phyloP scores from a whole-genome alignment of 176 grass and related monocot genomes.

The Thinopyrum elongatum region DNA sequence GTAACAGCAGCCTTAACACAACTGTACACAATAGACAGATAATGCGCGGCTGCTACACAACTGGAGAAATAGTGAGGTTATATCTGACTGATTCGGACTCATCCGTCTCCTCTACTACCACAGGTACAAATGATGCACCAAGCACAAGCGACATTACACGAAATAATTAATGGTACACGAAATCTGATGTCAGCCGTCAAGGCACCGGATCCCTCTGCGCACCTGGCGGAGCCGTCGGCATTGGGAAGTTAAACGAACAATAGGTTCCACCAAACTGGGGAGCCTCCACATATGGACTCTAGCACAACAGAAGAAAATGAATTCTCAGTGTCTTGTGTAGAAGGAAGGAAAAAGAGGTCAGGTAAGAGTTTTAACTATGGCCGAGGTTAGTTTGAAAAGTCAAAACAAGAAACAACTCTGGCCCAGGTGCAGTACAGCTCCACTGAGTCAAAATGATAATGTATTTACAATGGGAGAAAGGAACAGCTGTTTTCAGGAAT shows the following conservation, averaged over 20 bases:
- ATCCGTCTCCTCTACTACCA: conserved; percentile 19
- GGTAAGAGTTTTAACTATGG: neutral
- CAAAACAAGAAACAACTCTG: neutral
- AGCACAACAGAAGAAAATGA: conserved; percentile 30
- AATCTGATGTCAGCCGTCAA: conserved; percentile 7
- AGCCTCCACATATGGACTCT: conserved; percentile 97
- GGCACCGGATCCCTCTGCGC: conserved; percentile 58
- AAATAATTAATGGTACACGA: neutral
- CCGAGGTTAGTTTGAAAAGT: neutral
- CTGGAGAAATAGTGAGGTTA: conserved; percentile 23
- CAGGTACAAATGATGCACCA: conserved; percentile 22
- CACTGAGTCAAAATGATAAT: neutral
- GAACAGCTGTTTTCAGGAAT: neutral
- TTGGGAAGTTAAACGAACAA: conserved; percentile 64
- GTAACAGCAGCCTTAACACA: conserved; percentile 23
- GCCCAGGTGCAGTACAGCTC: neutral
- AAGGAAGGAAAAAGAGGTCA: neutral
- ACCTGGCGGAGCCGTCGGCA: conserved; percentile 86
- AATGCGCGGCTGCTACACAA: conserved; percentile 32
- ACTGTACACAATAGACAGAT: conserved; percentile 31
- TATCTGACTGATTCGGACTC: conserved; percentile 1
- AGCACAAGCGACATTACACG: conserved; percentile 9
- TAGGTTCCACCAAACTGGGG: conserved; percentile 62
- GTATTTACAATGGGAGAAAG: neutral
- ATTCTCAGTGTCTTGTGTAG: neutral